A percentile compares a stretch with the other conserved stretches of the same genome.
Evolutionary conservation across 225 moss, liverwort and hornwort species (phyloP).

Genomic region (Physcomitrium patens): DNA sequence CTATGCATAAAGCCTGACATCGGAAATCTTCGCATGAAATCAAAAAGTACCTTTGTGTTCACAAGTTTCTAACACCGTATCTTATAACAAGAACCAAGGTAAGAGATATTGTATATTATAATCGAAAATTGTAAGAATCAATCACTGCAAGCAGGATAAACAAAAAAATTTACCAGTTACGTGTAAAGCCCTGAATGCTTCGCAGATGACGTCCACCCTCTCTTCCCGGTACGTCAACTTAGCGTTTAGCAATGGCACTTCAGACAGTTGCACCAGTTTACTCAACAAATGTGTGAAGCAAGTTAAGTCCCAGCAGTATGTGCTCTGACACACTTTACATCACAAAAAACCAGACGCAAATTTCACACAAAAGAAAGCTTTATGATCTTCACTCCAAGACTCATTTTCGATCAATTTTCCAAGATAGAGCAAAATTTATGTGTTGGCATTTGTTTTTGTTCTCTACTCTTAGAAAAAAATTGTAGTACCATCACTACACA

Average conservation of each 20-base stretch:
- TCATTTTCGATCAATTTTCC: background rate
- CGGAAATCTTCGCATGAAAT: background rate
- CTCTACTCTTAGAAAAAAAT: background rate
- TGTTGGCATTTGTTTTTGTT: background rate
- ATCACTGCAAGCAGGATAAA: slow-evolving; percentile 3
- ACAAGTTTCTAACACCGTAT: background rate
- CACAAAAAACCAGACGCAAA: slow-evolving; percentile 1
- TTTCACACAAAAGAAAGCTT: background rate
- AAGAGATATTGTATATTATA: background rate
- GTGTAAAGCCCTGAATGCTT: slow-evolving; percentile 79
- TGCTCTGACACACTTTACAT: background rate
- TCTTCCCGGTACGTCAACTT: slow-evolving; percentile 60
- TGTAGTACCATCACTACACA: background rate
- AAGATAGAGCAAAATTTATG: background rate
- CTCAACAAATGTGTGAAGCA: slow-evolving; percentile 61
- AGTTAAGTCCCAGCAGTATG: slow-evolving; percentile 41
- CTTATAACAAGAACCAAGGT: background rate
- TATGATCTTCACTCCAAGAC: background rate
- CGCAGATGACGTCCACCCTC: slow-evolving; percentile 75
- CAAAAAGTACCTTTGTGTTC: background rate
- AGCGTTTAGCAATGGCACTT: slow-evolving; percentile 51
- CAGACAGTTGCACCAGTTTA: slow-evolving; percentile 68
- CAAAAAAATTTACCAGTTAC: slow-evolving; percentile 47
- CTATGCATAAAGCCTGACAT: slow-evolving; percentile 1
- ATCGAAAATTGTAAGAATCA: background rate